Conservation (phyloP, 768 basidiomycete species). For the Hebeloma cylindrosporum region DNA sequence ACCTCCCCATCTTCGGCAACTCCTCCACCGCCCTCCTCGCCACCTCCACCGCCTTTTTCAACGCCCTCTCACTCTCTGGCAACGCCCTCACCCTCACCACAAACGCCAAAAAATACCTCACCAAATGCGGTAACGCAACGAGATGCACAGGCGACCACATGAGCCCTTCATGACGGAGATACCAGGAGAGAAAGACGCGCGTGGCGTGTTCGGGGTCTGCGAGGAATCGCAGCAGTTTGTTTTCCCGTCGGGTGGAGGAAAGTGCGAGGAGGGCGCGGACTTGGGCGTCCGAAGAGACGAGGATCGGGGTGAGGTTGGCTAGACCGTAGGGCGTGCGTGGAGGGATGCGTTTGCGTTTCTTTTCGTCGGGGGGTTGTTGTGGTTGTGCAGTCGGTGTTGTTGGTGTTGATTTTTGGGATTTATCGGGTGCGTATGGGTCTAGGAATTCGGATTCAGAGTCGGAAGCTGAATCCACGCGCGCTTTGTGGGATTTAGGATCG, state of each 20-base stretch:
- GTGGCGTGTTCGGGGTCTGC: conserved; percentile 53
- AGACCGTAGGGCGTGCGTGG: conserved; percentile 39
- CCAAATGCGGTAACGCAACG: conserved; percentile 48
- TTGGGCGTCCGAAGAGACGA: conserved; percentile 36
- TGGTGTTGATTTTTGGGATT: conserved; percentile 2
- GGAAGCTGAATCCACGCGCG: no score
- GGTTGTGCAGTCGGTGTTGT: neutral
- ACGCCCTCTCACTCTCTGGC: conserved; percentile 45
- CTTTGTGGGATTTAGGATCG: no score
- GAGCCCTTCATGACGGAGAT: conserved; percentile 63
- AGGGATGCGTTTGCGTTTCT: conserved; percentile 21
- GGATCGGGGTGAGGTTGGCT: conserved; percentile 33
- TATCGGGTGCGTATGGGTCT: conserved; percentile 7
- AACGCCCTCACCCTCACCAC: conserved; percentile 57
- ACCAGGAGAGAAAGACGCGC: conserved; percentile 65
- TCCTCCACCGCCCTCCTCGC: conserved; percentile 40
- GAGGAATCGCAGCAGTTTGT: conserved; percentile 52
- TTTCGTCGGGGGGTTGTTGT: conserved; percentile 6
- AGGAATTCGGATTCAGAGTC: conserved; percentile 9
- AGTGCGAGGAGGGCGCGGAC: conserved; percentile 37
- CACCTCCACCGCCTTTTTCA: conserved; percentile 47
- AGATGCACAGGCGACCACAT: conserved; percentile 52
- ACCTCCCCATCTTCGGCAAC: conserved; percentile 32
- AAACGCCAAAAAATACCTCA: conserved; percentile 62
- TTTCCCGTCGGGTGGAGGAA: conserved; percentile 39